A percentile compares a stretch with the other conserved stretches of the same genome.
These are phyloP conservation scores for Cercospora sp. DNA, from an alignment of 2,329 filamentous ascomycete species.

Conservation along the genomic window DNA sequence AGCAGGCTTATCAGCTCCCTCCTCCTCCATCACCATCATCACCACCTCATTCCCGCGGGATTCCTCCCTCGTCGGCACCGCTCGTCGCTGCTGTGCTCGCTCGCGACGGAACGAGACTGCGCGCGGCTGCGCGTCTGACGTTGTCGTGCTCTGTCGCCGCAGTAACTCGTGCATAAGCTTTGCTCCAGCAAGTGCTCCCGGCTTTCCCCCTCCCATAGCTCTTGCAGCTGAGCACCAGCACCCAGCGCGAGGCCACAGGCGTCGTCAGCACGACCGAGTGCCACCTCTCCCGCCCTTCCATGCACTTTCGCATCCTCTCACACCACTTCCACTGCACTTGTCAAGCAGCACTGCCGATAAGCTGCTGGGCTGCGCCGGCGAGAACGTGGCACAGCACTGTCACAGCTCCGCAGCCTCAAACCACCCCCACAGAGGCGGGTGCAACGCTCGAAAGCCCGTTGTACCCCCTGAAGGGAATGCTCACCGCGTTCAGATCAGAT, in stretches of 20 bases:
- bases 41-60: background rate
- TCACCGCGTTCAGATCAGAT: background rate
- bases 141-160: background rate
- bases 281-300: background rate
- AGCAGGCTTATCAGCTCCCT: background rate
- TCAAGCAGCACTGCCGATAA: background rate
- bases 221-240: background rate
- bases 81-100: background rate
- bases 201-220: background rate
- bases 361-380: background rate
- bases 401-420: background rate
- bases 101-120: background rate
- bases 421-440: background rate
- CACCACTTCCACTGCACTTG: background rate
- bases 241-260: background rate
- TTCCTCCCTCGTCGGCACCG: background rate
- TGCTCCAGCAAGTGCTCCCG: conserved; percentile 1
- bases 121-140: background rate
- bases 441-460: background rate
- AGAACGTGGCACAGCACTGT: background rate
- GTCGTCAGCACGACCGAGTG: background rate
- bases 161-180: conserved; percentile 7
- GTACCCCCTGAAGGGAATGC: background rate
- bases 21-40: background rate
- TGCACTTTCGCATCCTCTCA: background rate